A percentile compares a stretch with the other conserved stretches of the same genome.
Conservation (phyloP, 768 basidiomycete species). For the Calocybe indica region DNA sequence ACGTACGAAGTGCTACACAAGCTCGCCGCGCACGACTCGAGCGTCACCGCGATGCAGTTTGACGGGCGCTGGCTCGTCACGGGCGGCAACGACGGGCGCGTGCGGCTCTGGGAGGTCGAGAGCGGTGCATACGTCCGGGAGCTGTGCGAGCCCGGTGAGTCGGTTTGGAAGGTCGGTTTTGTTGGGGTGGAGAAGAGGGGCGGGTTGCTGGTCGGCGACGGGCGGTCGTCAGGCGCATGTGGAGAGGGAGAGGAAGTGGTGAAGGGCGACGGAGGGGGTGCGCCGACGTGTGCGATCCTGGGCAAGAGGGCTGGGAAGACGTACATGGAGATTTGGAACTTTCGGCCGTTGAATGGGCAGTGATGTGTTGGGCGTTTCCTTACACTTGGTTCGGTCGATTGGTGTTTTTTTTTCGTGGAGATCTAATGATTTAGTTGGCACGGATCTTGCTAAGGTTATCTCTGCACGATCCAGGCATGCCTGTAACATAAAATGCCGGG, state of each 20-base stretch:
- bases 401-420: no score
- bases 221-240: constrained; percentile 8
- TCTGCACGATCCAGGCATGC: no score
- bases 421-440: no score
- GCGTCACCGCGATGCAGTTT: constrained; percentile 84
- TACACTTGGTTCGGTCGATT: no score
- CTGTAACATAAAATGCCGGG: no score
- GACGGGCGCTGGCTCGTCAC: constrained; percentile 78
- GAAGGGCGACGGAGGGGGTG: constrained; percentile 34
- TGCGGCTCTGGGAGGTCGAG: constrained; percentile 61
- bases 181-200: constrained; percentile 21
- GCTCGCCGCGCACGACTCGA: constrained; percentile 84
- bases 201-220: neutral
- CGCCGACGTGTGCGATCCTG: constrained; percentile 63
- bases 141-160: constrained; percentile 70
- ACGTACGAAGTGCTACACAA: constrained; percentile 46
- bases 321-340: constrained; percentile 83
- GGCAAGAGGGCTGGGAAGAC: constrained; percentile 78
- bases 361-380: no score
- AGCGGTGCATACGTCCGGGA: constrained; percentile 72
- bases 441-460: no score
- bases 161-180: constrained; percentile 84
- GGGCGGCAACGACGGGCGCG: constrained; percentile 82
- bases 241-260: constrained; percentile 3
- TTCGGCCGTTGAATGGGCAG: constrained; percentile 38